A percentile compares a stretch with the other conserved stretches of the same genome.
Conservation (phyloP, 176 grass and related monocot genomes). For the Aegilops bicornis region DNA sequence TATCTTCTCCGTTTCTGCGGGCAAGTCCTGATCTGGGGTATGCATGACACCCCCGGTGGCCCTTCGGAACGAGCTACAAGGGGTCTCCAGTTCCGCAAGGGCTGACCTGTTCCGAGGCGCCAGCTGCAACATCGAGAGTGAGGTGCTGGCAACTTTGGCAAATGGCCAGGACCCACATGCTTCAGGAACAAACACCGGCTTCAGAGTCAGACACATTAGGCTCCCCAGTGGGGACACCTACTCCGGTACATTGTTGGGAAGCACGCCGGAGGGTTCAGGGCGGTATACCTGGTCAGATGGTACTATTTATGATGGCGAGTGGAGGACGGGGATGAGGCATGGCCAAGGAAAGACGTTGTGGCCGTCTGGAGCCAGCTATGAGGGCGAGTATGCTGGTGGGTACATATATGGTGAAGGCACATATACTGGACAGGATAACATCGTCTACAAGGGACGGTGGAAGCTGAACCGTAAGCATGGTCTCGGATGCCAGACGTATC, state of each 20-base stretch:
- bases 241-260: constrained; percentile 65
- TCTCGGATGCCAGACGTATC: constrained; percentile 72
- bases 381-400: constrained; percentile 79
- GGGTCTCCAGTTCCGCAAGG: constrained; percentile 49
- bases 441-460: constrained; percentile 78
- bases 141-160: constrained; percentile 32
- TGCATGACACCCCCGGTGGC: constrained; percentile 89
- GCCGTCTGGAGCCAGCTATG: constrained; percentile 61
- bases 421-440: constrained; percentile 49
- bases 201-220: constrained; percentile 55
- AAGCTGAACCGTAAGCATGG: constrained; percentile 92
- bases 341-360: constrained; percentile 75
- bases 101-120: constrained; percentile 39
- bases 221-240: constrained; percentile 72
- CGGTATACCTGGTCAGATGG: constrained; percentile 77
- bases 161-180: constrained; percentile 54
- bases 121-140: constrained; percentile 56
- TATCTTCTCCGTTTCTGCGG: background rate
- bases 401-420: constrained; percentile 84
- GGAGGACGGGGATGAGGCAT: constrained; percentile 84
- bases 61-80: constrained; percentile 51
- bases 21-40: background rate
- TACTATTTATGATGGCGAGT: constrained; percentile 77
- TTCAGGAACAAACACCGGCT: constrained; percentile 39
- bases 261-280: constrained; percentile 79